A percentile compares a stretch with the other conserved stretches of the same genome.
Conservation (phyloP, 2,329 filamentous ascomycete species). For the Beauveria rudraprayagi region DNA sequence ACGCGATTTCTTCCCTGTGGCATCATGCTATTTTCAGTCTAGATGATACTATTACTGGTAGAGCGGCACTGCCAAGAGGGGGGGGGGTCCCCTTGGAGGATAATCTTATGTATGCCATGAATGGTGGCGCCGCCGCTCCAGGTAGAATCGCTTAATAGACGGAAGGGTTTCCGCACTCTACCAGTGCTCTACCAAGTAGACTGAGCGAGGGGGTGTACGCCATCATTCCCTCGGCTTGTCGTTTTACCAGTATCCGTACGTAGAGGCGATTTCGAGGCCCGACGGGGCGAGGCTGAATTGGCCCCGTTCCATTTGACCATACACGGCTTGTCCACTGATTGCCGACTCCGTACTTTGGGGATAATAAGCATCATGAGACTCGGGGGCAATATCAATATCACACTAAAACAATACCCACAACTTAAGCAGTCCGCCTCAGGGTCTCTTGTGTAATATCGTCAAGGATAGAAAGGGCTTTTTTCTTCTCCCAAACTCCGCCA, state of each 20-base stretch:
- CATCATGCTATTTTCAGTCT: background rate
- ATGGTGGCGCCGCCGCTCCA: background rate
- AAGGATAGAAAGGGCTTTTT: background rate
- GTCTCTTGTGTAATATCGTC: background rate
- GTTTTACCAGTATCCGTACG: background rate
- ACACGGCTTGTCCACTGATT: background rate
- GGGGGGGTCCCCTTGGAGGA: background rate
- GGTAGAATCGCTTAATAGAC: conserved; percentile 2
- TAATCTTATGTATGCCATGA: background rate
- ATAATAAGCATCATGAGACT: background rate
- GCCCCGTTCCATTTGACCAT: background rate
- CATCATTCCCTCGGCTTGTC: background rate
- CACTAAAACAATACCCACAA: background rate
- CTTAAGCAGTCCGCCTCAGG: background rate
- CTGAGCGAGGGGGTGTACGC: background rate
- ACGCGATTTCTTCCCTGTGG: background rate
- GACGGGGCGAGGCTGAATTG: background rate
- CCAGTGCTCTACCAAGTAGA: too few relatives aligned
- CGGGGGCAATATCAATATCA: background rate
- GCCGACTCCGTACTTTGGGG: background rate
- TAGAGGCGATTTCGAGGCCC: background rate
- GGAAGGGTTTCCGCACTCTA: background rate
- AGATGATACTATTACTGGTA: background rate
- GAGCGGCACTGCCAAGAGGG: background rate
- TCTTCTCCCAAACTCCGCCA: background rate